Percentiles rank a stretch among this genome's conserved stretches.
phyloP scores from a whole-genome alignment of 768 basidiomycete genomes.

The Termitomyces eurrhizus region DNA sequence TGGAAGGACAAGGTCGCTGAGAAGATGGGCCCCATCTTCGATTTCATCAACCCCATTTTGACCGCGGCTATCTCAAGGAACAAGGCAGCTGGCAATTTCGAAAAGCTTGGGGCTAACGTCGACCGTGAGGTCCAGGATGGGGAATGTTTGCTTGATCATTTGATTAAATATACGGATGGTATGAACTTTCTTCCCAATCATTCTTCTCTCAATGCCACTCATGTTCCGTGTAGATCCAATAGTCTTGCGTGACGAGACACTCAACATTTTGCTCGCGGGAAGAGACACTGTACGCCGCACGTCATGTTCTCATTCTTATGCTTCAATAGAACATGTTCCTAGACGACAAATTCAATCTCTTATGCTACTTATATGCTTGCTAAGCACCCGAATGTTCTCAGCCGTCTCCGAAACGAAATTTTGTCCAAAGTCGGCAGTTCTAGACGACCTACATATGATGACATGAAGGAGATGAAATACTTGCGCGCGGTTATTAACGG shows the following conservation, averaged over 20 bases:
- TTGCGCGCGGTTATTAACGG: constrained; percentile 35
- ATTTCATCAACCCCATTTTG: constrained; percentile 53
- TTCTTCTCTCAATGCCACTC: background rate
- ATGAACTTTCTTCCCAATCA: constrained; percentile 1
- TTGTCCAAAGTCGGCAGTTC: constrained; percentile 32
- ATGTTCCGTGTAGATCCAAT: constrained; percentile 22
- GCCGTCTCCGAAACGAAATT: constrained; percentile 39
- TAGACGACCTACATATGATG: constrained; percentile 36
- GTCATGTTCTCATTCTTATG: background rate
- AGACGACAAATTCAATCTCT: constrained; percentile 39
- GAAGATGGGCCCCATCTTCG: constrained; percentile 44
- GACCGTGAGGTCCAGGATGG: constrained; percentile 30
- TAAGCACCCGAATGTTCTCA: constrained; percentile 36
- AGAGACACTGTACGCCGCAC: constrained; percentile 44
- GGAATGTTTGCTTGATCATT: constrained; percentile 43
- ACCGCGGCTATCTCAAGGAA: constrained; percentile 38
- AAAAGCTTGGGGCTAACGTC: constrained; percentile 21
- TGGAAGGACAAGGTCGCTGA: constrained; percentile 41
- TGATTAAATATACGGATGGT: constrained; percentile 53
- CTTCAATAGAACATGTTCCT: background rate
- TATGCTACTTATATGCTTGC: constrained; percentile 42
- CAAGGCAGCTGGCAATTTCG: constrained; percentile 2
- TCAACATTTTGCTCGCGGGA: constrained; percentile 57
- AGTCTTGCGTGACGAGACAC: constrained; percentile 43
- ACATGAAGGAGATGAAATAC: constrained; percentile 45